phyloP scores from a whole-genome alignment of 2,329 filamentous ascomycete species.

The Pyrenochaeta sp. region DNA sequence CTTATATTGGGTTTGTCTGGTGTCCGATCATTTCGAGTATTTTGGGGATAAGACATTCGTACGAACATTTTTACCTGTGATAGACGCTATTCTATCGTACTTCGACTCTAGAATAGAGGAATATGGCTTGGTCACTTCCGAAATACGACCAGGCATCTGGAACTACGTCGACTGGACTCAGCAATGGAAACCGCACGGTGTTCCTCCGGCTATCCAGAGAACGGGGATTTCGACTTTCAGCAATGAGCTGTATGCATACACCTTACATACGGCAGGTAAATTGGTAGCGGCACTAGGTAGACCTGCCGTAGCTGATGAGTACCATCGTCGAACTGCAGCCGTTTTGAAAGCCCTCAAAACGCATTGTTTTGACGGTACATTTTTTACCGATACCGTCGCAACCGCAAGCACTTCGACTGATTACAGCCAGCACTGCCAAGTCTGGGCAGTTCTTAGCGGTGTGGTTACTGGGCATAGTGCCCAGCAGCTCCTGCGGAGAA shows the following conservation, averaged over 20 bases:
- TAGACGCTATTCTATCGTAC: not conserved
- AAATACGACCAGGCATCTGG: conserved; percentile 6
- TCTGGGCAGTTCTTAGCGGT: conserved; percentile 45
- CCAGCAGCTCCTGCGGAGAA: not conserved
- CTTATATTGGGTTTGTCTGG: conserved; percentile 48
- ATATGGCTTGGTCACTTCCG: not conserved
- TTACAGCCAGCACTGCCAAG: conserved; percentile 50
- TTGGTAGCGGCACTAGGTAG: not conserved
- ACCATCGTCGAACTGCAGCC: conserved; percentile 24
- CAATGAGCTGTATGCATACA: conserved; percentile 6
- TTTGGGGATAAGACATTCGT: conserved; percentile 44
- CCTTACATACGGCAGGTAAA: conserved; percentile 19
- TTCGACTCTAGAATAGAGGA: not conserved
- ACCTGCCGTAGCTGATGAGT: not conserved
- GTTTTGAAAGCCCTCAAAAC: conserved; percentile 32
- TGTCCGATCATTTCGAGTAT: conserved; percentile 48
- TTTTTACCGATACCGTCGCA: conserved; percentile 47
- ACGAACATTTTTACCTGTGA: not conserved
- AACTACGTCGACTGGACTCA: conserved; percentile 25
- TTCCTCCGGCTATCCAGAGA: not conserved
- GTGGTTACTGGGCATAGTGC: conserved; percentile 21
- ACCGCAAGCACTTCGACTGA: conserved; percentile 32
- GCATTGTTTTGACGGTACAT: conserved; percentile 36
- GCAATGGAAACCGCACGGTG: conserved; percentile 3
- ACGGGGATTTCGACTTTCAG: conserved; percentile 4